These are phyloP conservation scores for Apiosordaria backusii DNA, from an alignment of 495 filamentous ascomycete species.

Conservation along the genomic window DNA sequence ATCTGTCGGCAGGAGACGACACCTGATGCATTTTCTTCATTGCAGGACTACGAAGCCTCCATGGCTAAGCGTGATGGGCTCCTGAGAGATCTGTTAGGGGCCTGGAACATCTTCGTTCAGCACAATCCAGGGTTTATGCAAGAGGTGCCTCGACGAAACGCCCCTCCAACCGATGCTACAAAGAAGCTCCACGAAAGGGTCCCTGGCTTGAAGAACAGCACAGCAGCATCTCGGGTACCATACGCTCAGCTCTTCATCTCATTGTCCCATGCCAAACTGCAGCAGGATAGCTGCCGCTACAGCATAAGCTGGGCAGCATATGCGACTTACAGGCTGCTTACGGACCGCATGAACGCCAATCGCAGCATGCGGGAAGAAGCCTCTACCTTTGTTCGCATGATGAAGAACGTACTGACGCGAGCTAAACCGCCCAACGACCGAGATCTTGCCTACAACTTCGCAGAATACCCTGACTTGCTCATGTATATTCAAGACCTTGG, in stretches of 20 bases:
- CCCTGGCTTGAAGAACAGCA: not conserved
- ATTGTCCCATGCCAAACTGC: slow-evolving; percentile 16
- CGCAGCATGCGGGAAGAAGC: slow-evolving; percentile 19
- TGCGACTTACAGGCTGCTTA: slow-evolving; percentile 42
- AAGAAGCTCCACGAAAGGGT: not conserved
- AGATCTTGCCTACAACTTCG: slow-evolving; percentile 11
- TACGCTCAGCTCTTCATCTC: not conserved
- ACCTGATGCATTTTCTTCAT: slow-evolving; percentile 22
- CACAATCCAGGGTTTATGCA: slow-evolving; percentile 13
- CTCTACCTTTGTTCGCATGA: slow-evolving; percentile 24
- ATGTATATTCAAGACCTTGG: slow-evolving; percentile 10
- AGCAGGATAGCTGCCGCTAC: slow-evolving; percentile 15
- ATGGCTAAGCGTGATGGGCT: slow-evolving; percentile 33
- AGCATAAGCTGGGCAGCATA: slow-evolving; percentile 34
- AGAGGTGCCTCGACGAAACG: not conserved
- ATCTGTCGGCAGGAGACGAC: slow-evolving; percentile 31
- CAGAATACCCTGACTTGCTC: slow-evolving; percentile 11
- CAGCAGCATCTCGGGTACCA: not conserved
- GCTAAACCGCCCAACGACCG: slow-evolving; percentile 8
- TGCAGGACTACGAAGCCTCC: slow-evolving; percentile 23
- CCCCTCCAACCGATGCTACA: not conserved
- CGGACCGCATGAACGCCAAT: slow-evolving; percentile 29
- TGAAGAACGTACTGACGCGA: slow-evolving; percentile 14
- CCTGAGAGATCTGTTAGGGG: slow-evolving; percentile 38
- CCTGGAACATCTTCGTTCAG: slow-evolving; percentile 38